Base-by-base conservation (phyloP, 2,329 filamentous ascomycete species). In the Gremmenia infestans region DNA sequence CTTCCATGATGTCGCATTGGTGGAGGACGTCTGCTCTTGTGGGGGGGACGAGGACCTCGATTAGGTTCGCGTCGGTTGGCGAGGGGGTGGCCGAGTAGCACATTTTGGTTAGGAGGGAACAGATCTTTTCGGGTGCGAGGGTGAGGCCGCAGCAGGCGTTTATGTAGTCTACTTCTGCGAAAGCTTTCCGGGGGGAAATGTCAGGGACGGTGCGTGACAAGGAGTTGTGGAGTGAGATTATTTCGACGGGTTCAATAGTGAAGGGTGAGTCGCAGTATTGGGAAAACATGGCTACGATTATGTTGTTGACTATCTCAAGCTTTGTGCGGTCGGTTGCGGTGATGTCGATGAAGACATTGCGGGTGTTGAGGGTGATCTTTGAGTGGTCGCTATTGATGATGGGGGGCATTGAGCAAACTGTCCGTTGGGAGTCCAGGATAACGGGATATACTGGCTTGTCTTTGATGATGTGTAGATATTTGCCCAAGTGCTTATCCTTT, bases 311-410 rank as follows among this genome's bases (percentile, higher is more conserved):
- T 62, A 99, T 90, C 65, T 97, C 92, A 46, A 97, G 82, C 78
- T 99, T 99, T 28, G 95, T 99, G 70, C 88, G 86, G 72, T 99
- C 94, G 42, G 91, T 93, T 42, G 92, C 95, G 7, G 94, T 99
- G 67, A 96, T 91, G 74, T 99, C 94, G 72, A 99, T 95, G 74
- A 99, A 89, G 68, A 99, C 84, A 68, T 99, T 97, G 70, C 82
- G 93, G 56, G 92, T 97, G 71, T 95, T 77, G 46, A 95, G 76
- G 7, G 86, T 91, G 71, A 99, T 99, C 76, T 99, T 99, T 68
- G 92, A 97, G 75, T 94, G 92, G 69, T 99, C 84, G 67, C 92
- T 85, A 76, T 99, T 99, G 79, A 99, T 99, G 67, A 99, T 97
- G 17, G 94, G 94, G 1, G 94, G 94, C 67, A 99, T 80, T 7